phyloP scores from a whole-genome alignment of 1,284 basidiomycete genomes.

The Cryptococcus sp. region DNA sequence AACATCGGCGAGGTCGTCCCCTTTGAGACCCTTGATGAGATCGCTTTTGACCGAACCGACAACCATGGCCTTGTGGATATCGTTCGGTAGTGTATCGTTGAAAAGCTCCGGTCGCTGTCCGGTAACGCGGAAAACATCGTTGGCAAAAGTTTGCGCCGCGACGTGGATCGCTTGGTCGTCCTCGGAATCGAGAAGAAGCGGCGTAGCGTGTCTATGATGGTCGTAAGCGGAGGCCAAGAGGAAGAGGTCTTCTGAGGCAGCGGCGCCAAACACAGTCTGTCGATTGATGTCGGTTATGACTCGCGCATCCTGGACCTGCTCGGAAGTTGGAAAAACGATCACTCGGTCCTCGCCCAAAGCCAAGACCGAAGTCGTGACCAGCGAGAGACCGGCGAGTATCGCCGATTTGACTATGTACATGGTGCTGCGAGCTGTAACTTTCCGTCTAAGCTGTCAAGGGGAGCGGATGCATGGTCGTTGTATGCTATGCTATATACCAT shows the following conservation, averaged over 20 bases:
- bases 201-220: conserved; percentile 9
- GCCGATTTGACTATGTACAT: conserved; percentile 1
- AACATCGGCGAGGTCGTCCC: conserved; percentile 6
- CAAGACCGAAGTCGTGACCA: conserved; percentile 5
- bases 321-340: conserved; percentile 12
- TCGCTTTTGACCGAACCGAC: conserved; percentile 67
- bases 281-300: not conserved
- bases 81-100: conserved; percentile 34
- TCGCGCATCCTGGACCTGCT: not conserved
- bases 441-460: no score
- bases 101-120: conserved; percentile 56
- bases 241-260: conserved; percentile 4
- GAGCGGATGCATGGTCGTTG: no score
- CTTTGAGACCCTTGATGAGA: conserved; percentile 34
- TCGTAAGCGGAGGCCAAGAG: conserved; percentile 13
- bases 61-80: conserved; percentile 57
- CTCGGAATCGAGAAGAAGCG: conserved; percentile 27
- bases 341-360: conserved; percentile 18
- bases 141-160: conserved; percentile 63
- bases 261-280: not conserved
- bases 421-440: not conserved
- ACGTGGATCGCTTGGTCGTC: conserved; percentile 58
- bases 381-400: not conserved
- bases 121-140: conserved; percentile 65
- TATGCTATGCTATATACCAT: no score